Percentiles rank a stretch among this genome's conserved stretches.
phyloP scores from a whole-genome alignment of 495 filamentous ascomycete species.

The Amniculicola lignicola region DNA sequence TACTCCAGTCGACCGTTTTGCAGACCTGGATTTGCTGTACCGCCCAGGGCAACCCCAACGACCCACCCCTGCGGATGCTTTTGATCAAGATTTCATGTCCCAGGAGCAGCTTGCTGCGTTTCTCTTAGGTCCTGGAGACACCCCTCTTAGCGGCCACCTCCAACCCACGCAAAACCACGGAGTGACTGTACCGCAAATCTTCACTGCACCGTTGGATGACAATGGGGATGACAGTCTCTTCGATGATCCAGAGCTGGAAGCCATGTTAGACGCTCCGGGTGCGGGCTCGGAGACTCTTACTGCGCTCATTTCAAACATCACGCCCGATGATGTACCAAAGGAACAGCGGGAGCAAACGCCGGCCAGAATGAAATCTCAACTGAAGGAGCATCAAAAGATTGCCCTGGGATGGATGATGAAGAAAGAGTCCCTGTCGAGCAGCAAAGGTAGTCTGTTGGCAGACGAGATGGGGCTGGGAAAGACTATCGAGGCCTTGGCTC shows the following conservation, averaged over 20 bases:
- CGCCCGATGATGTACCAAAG: conserved; percentile 38
- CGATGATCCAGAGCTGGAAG: no score
- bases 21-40: conserved; percentile 6
- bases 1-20: conserved; percentile 8
- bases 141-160: conserved; percentile 1
- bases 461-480: conserved; percentile 97
- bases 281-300: no score
- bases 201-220: no score
- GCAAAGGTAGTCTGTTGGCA: conserved; percentile 60
- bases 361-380: conserved; percentile 60
- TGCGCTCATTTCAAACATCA: conserved; percentile 40
- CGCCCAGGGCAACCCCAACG: not conserved
- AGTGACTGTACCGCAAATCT: no score
- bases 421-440: conserved; percentile 73
- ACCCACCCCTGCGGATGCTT: conserved; percentile 6
- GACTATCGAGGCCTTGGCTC: conserved; percentile 81
- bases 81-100: conserved; percentile 19
- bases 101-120: conserved; percentile 11
- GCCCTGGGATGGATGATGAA: conserved; percentile 79
- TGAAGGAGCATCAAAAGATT: conserved; percentile 82
- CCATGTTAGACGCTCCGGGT: no score
- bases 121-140: conserved; percentile 3
- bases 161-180: not conserved
- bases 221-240: no score
- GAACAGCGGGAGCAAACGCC: conserved; percentile 54